phyloP scores from a whole-genome alignment of 202 grass and related monocot genomes.

The Setaria italica region DNA sequence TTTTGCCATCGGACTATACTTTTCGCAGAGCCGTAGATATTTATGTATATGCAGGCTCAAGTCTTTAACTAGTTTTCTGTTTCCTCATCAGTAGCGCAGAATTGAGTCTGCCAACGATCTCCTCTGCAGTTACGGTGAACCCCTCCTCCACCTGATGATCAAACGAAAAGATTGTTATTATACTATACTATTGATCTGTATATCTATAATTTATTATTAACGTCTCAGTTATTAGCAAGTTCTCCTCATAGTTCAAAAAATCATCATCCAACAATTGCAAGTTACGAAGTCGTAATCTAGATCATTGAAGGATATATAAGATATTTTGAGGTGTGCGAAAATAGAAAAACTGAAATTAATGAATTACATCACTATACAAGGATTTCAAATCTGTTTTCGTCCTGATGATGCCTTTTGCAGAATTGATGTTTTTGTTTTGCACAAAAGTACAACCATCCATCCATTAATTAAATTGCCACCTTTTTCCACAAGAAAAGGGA shows the following conservation, averaged over 20 bases:
- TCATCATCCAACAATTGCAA: neutral
- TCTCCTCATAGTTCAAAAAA: neutral
- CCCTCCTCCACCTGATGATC: conserved; percentile 33
- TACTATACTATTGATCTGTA: neutral
- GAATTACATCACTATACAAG: too few relatives aligned
- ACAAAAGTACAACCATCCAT: too few relatives aligned
- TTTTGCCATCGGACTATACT: neutral
- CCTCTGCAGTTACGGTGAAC: conserved; percentile 37
- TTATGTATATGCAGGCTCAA: neutral
- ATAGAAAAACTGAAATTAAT: too few relatives aligned
- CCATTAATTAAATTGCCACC: too few relatives aligned
- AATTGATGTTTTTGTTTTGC: too few relatives aligned
- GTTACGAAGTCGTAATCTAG: neutral
- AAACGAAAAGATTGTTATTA: neutral
- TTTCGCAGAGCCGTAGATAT: neutral
- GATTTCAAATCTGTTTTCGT: too few relatives aligned
- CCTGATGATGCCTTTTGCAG: too few relatives aligned
- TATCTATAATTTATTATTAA: neutral
- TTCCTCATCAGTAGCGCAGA: conserved; percentile 37
- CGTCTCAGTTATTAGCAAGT: too few relatives aligned
- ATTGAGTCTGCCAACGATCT: conserved; percentile 45
- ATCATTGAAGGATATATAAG: neutral
- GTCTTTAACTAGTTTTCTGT: conserved; percentile 4
- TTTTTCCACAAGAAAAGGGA: too few relatives aligned
- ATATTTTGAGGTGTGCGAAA: too few relatives aligned